Conservation (phyloP, 1,284 basidiomycete species). For the Puccinia coronata region DNA sequence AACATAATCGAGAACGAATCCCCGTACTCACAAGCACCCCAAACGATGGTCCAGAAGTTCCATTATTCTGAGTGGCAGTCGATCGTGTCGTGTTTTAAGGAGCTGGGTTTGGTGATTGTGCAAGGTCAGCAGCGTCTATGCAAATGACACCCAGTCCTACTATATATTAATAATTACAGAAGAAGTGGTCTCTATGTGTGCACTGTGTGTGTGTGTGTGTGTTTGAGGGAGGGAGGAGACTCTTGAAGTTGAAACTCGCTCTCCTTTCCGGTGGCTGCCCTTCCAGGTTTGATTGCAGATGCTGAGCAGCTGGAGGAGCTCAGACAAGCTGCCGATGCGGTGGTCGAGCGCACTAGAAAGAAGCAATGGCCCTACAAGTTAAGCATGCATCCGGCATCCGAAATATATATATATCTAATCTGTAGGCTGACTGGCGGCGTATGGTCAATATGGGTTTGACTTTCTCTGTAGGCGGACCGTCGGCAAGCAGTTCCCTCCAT, state of each 20-base stretch:
- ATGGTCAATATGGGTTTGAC: no score
- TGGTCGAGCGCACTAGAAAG: conserved; percentile 9
- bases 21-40: no score
- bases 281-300: conserved; percentile 23
- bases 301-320: conserved; percentile 27
- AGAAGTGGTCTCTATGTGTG: no score
- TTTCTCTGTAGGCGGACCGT: conserved; percentile 27
- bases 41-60: conserved; percentile 22
- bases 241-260: conserved; percentile 15
- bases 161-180: no score
- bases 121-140: no score
- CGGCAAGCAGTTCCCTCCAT: conserved; percentile 43
- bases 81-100: conserved; percentile 18
- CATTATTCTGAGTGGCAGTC: conserved; percentile 31
- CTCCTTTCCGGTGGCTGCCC: background rate
- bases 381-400: background rate
- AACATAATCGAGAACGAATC: background rate
- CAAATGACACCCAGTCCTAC: no score
- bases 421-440: conserved; percentile 1
- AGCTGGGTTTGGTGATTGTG: conserved; percentile 29
- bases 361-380: conserved; percentile 43
- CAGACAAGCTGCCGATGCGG: conserved; percentile 27
- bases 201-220: no score
- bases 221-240: no score
- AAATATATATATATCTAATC: background rate